phyloP scores from a whole-genome alignment of 805 yeast genomes.

The Barnettozyma sp. region DNA sequence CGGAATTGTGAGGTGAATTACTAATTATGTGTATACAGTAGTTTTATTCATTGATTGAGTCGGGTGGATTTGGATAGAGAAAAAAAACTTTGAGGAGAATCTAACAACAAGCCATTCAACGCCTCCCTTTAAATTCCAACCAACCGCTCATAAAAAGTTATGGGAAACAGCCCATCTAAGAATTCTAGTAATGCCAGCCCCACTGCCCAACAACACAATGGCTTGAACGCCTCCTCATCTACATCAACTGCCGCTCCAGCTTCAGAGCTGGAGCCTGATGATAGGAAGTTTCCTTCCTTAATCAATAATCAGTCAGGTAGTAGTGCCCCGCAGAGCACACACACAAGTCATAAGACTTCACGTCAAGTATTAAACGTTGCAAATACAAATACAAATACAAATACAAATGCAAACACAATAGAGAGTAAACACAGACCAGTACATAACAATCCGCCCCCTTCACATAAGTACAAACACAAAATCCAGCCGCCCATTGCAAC shows the following conservation, averaged over 20 bases:
- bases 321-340: slow-evolving; percentile 7
- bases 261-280: slow-evolving; percentile 41
- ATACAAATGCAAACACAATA: slow-evolving; percentile 15
- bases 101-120: too few species aligned
- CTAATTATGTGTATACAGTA: too few species aligned
- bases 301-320: slow-evolving; percentile 15
- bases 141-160: slow-evolving; percentile 19
- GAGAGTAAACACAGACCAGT: too few species aligned
- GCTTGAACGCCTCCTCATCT: slow-evolving; percentile 16
- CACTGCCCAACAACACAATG: slow-evolving; percentile 27
- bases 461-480: slow-evolving; percentile 20
- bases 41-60: too few species aligned
- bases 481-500: slow-evolving; percentile 14
- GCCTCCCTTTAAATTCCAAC: background rate
- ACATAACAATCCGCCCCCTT: too few species aligned
- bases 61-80: too few species aligned
- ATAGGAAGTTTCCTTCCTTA: slow-evolving; percentile 39
- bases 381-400: too few species aligned
- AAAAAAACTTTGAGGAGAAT: too few species aligned
- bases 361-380: background rate
- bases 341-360: background rate
- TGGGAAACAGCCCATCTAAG: slow-evolving; percentile 64
- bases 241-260: slow-evolving; percentile 21
- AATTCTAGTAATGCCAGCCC: slow-evolving; percentile 29
- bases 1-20: too few species aligned